A percentile compares a stretch with the other conserved stretches of the same genome.
Conservation (phyloP, 2,329 filamentous ascomycete genomes). For the Pseudodiploospora longispora region DNA sequence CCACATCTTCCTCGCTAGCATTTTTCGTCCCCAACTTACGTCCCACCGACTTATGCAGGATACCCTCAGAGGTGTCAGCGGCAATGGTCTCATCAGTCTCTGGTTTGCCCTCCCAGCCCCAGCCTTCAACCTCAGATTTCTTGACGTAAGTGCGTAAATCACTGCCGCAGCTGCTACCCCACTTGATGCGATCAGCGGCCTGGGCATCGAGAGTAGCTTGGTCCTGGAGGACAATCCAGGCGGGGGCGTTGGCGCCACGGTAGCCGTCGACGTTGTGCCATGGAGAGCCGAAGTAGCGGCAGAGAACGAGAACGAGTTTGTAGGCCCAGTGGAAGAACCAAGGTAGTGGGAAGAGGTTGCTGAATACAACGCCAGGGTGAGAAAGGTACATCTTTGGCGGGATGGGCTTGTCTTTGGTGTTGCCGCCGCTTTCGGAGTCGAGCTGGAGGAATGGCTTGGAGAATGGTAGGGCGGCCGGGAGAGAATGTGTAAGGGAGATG, state of each 20-base stretch:
- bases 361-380: slow-evolving; percentile 82
- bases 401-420: slow-evolving; percentile 15
- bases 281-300: slow-evolving; percentile 71
- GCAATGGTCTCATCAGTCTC: slow-evolving; percentile 34
- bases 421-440: slow-evolving; percentile 10
- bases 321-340: slow-evolving; percentile 63
- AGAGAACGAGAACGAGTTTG: slow-evolving; percentile 58
- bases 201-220: slow-evolving; percentile 52
- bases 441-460: slow-evolving; percentile 48
- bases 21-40: slow-evolving; percentile 51
- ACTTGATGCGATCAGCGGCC: slow-evolving; percentile 58
- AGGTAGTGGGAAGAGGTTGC: slow-evolving; percentile 69
- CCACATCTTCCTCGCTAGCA: slow-evolving; percentile 51
- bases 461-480: slow-evolving; percentile 54
- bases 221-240: slow-evolving; percentile 68
- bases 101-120: slow-evolving; percentile 63
- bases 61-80: slow-evolving; percentile 36
- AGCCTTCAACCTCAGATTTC: slow-evolving; percentile 77
- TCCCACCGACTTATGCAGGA: slow-evolving; percentile 44
- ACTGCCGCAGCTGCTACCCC: slow-evolving; percentile 67
- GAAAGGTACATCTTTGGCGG: slow-evolving; percentile 63
- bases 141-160: slow-evolving; percentile 54
- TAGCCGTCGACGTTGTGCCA: slow-evolving; percentile 82
- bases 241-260: slow-evolving; percentile 64
- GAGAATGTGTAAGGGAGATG: slow-evolving; percentile 62